Base-by-base conservation (phyloP, 495 filamentous ascomycete species). In the Bryoglossum gracile region DNA sequence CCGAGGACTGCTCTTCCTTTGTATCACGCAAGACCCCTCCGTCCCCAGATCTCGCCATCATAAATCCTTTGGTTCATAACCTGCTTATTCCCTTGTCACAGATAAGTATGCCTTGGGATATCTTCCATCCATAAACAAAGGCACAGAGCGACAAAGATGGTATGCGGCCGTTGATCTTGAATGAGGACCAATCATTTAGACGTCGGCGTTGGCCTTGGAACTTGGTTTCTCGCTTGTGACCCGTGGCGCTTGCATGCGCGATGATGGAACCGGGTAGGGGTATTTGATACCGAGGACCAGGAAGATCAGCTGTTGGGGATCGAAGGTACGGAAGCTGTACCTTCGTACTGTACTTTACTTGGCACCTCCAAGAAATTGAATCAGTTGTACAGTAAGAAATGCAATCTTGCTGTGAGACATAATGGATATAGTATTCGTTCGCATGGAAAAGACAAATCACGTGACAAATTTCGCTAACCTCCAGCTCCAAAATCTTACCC, bases 201-300 rank as follows among this genome's bases (percentile, higher is more conserved):
- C 11, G n/a, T 17, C 8, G 4, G 2, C 8, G 10, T 5, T 2
- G 18, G 32, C 6, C 24, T 3, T 43, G 41, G 32, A 32, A 25
- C 23, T 23, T 17, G 41, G 11, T n/a, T n/a, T n/a, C n/a, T n/a
- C n/a, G n/a, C 22, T 13, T 22, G 4, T 4, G 32, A 43, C 41
- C 41, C 41, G 24, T 43, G 24, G 41, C 41, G 41, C 41, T 43
- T 43, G 41, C 22, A 28, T 43, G 41, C 25, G 41, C 41, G 25
- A 43, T 43, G 41, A 43, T 25, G 41, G 32, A 3, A 3, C 2
- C 11, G 25, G 6, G 18, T 30, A 25, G 24, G 32, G 41, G 41
- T 23, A n/a, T 43, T 8, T 32, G n/a, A 32, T 32, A 13, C 6
- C 28, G 34, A 37, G 6, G 13, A 13, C 26, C 26, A 30, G 6